Conservation (phyloP, 1,139 yeast species). For the Suhomyces terraborum region DNA sequence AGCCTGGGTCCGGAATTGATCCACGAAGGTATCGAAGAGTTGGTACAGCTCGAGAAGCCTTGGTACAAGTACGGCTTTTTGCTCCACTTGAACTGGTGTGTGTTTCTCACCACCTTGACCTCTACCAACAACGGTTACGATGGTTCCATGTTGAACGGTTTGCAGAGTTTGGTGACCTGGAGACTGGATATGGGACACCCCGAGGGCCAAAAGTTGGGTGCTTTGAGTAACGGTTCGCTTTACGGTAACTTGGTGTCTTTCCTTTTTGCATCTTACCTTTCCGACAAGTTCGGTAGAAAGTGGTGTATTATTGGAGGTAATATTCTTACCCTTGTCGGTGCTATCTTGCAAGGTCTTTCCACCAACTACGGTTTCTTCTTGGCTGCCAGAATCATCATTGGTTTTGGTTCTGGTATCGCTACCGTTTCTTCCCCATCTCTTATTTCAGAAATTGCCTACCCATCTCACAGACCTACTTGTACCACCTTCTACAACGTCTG, state of each 20-base stretch:
- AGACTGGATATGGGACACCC: conserved; percentile 23
- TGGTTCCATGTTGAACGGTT: conserved; percentile 27
- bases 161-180: conserved; percentile 23
- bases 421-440: conserved; percentile 43
- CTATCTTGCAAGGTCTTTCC: conserved; percentile 44
- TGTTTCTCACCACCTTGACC: conserved; percentile 23
- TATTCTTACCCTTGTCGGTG: conserved; percentile 18
- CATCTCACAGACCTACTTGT: conserved; percentile 48
- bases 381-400: conserved; percentile 41
- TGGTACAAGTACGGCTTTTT: conserved; percentile 19
- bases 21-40: conserved; percentile 11
- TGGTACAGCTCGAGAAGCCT: conserved; percentile 14
- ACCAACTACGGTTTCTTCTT: conserved; percentile 38
- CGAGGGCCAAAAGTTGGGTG: conserved; percentile 22
- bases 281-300: conserved; percentile 52
- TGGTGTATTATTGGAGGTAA: conserved; percentile 17
- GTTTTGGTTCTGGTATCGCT: conserved; percentile 42
- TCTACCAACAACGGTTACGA: conserved; percentile 27
- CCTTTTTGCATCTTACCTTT: conserved; percentile 32
- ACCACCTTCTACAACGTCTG: conserved; percentile 53
- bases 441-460: conserved; percentile 47
- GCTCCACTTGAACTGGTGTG: conserved; percentile 15
- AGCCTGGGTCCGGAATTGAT: conserved; percentile 1
- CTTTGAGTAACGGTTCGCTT: conserved; percentile 24
- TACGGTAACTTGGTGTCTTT: conserved; percentile 28